Evolutionary conservation across 116 monocot species (phyloP).

Genomic region (Posidonia oceanica): DNA sequence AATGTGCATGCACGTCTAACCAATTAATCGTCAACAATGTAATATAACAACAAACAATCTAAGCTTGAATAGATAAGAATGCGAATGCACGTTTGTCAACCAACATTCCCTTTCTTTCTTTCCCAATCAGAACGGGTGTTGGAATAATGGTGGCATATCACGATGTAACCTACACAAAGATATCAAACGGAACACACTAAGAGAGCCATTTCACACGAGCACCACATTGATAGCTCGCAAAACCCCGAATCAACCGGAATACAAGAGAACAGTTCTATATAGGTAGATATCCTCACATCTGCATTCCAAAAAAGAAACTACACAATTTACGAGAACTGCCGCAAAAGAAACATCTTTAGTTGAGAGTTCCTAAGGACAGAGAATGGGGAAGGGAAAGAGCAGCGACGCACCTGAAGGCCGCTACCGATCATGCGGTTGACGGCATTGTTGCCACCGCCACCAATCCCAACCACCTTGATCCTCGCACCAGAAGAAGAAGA

Average conservation of each 20-base stretch:
- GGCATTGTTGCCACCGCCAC: constrained; percentile 64
- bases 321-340: background rate
- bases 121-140: background rate
- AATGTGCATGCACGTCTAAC: too few species aligned
- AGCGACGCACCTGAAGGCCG: constrained; percentile 33
- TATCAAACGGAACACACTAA: background rate
- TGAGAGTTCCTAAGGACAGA: too few species aligned
- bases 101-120: background rate
- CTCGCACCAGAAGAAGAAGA: constrained; percentile 6
- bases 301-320: background rate
- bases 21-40: too few species aligned
- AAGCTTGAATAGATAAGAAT: background rate
- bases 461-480: constrained; percentile 58
- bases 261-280: background rate
- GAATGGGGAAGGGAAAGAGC: too few species aligned
- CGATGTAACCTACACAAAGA: background rate
- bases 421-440: constrained; percentile 67
- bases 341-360: too few species aligned
- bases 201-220: background rate
- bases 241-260: background rate
- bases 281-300: too few species aligned
- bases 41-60: too few species aligned
- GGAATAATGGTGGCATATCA: too few species aligned
- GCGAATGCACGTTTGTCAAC: background rate
- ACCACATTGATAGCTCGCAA: background rate